A percentile compares a stretch with the other conserved stretches of the same genome.
These are phyloP conservation scores for Ceratobasidium sp. DNA, from an alignment of 1,284 basidiomycete species.

Conservation along the genomic window DNA sequence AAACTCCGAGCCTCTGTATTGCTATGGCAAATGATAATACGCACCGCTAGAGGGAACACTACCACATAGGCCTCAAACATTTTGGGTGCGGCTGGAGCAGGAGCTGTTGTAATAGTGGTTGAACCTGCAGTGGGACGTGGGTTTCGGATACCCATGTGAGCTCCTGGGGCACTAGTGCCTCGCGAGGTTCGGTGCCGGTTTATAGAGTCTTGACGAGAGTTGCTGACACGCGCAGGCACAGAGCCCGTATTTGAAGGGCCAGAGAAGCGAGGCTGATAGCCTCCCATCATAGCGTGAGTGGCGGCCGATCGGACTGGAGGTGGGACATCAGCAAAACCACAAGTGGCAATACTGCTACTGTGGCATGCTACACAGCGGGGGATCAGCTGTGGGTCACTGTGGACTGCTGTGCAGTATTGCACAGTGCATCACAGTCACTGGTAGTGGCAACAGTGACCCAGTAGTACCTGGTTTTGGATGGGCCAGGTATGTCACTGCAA, in stretches of 20 bases:
- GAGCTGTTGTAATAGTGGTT: neutral
- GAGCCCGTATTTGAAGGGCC: neutral
- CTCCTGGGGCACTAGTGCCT: neutral
- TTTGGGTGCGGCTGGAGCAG: neutral
- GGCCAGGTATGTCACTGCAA: too few species aligned
- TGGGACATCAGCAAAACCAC: too few species aligned
- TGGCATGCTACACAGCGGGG: too few species aligned
- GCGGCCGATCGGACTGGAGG: neutral
- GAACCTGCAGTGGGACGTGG: neutral
- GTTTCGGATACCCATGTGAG: neutral
- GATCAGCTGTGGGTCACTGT: too few species aligned
- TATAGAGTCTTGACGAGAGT: neutral
- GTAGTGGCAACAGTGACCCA: too few species aligned
- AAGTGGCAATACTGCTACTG: too few species aligned
- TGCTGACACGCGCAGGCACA: neutral
- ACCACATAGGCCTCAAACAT: constrained; percentile 4
- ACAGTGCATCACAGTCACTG: too few species aligned
- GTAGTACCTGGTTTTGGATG: too few species aligned
- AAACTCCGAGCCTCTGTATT: neutral
- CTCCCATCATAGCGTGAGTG: neutral
- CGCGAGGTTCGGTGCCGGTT: neutral
- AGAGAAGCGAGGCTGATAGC: neutral
- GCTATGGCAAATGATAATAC: neutral
- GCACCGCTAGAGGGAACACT: neutral
- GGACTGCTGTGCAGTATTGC: too few species aligned